A percentile compares a stretch with the other conserved stretches of the same genome.
These are phyloP conservation scores for Atkinsonella texensis DNA, from an alignment of 2,329 filamentous ascomycete genomes.

Conservation along the genomic window DNA sequence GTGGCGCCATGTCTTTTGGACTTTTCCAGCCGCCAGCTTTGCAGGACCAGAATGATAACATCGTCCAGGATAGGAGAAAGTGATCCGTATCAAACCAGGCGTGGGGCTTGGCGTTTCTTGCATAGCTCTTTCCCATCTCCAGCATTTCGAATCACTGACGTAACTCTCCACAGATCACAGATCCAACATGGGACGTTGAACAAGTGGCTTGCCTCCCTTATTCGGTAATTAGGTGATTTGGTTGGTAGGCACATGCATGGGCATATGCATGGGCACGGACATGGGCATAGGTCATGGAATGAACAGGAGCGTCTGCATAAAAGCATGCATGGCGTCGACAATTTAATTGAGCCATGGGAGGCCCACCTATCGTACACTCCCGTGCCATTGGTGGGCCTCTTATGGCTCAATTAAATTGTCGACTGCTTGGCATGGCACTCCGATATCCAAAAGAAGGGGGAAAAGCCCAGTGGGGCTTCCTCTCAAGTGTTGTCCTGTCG, in stretches of 20 bases:
- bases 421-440: no score
- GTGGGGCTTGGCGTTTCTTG: not conserved
- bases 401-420: no score
- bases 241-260: no score
- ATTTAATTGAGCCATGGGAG: no score
- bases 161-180: not conserved
- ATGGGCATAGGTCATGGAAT: no score
- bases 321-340: no score
- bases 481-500: not conserved
- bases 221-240: no score
- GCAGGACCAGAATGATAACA: not conserved
- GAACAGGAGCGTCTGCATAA: no score
- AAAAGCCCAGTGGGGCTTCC: not conserved
- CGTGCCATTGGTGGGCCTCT: no score
- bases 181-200: not conserved
- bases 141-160: not conserved
- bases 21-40: not conserved
- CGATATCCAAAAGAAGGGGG: not conserved
- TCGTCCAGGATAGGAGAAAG: not conserved
- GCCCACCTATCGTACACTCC: no score
- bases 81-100: not conserved
- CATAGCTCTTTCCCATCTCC: no score
- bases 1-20: not conserved
- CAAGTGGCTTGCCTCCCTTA: not conserved
- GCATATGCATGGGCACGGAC: no score